Base-by-base conservation (phyloP, 768 basidiomycete species). In the Rhodotorula babjevae region DNA sequence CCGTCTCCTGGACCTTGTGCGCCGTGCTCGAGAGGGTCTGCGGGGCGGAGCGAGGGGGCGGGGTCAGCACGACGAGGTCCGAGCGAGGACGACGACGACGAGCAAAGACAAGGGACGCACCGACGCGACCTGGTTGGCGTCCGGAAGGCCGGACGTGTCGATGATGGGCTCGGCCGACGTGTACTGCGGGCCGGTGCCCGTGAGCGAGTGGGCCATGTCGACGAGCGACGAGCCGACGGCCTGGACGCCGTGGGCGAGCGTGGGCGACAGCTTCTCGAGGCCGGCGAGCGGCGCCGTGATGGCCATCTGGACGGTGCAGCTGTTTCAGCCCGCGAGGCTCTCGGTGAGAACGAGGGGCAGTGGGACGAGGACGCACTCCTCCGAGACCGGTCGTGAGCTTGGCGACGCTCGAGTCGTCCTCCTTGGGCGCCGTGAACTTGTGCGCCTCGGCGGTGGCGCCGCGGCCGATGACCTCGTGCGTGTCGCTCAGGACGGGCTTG, bases 241-340 rank as follows among this genome's bases (percentile, higher is more conserved):
- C n/a, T 31, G 18, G 53, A 64, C n/a, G n/a, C 33, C 23, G 53
- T 64, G 63, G 2, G 63, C 63, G 44, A 64, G 44, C 4, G n/a
- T 6, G 16, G 63, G 63, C 63, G 63, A 56, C 23, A 64, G 42
- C 42, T 64, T 64, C 23, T 64, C 63, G 53, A 64, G 36, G 12
- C 53, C 63, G 42, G 63, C 42, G 19, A 64, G 42, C 12, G 63
- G 63, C 15, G 50, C 62, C 6, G n/a, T 42, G 63, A 64, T 33
- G 53, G 56, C 5, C 52, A 64, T 64, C 63, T 64, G 53, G n/a
- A 18, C 7, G 10, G 9, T 25, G 49, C n/a, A 27, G 15, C 49
- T 11, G 49, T 2, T 15, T 46, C 36, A 63, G 33, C 36, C 4
- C 9, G 36, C 36, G 4, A 5, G 36, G 9, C 11, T 7, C 23